A percentile compares a stretch with the other conserved stretches of the same genome.
phyloP scores from a whole-genome alignment of 805 yeast genomes.

The Teunomyces funiuensis region DNA sequence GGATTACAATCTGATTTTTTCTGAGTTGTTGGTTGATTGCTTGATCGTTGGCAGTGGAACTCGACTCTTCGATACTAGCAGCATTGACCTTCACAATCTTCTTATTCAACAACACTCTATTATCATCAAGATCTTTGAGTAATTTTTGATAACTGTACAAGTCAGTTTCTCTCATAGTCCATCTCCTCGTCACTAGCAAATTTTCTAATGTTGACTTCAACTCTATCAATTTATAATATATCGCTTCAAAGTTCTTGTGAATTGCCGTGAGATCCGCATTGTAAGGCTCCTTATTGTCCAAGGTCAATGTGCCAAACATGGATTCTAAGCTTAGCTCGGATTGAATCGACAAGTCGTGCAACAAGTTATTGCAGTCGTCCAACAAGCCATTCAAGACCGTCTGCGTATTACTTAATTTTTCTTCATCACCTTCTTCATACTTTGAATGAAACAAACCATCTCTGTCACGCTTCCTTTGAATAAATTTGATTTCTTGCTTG shows the following conservation, averaged over 20 bases:
- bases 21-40: slow-evolving; percentile 8
- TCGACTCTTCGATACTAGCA: slow-evolving; percentile 8
- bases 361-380: slow-evolving; percentile 78
- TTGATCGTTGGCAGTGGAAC: slow-evolving; percentile 1
- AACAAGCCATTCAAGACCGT: slow-evolving; percentile 68
- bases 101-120: slow-evolving; percentile 48
- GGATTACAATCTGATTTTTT: slow-evolving; percentile 47
- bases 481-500: slow-evolving; percentile 24
- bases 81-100: slow-evolving; percentile 49
- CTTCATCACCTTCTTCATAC: slow-evolving; percentile 16
- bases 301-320: slow-evolving; percentile 14
- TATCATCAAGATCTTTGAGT: slow-evolving; percentile 70
- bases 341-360: slow-evolving; percentile 63
- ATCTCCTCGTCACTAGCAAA: slow-evolving; percentile 85
- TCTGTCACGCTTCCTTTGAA: slow-evolving; percentile 47
- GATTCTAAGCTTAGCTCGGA: slow-evolving; percentile 26
- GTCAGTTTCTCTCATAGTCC: slow-evolving; percentile 98
- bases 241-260: slow-evolving; percentile 38
- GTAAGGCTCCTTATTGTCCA: slow-evolving; percentile 16
- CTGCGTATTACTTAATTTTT: slow-evolving; percentile 28
- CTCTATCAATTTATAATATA: slow-evolving; percentile 62
- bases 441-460: slow-evolving; percentile 50
- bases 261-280: slow-evolving; percentile 9
- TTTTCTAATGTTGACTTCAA: slow-evolving; percentile 78
- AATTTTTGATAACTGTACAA: slow-evolving; percentile 77